Conservation (phyloP, 2,329 filamentous ascomycete species). For the Colletotrichum filicis region DNA sequence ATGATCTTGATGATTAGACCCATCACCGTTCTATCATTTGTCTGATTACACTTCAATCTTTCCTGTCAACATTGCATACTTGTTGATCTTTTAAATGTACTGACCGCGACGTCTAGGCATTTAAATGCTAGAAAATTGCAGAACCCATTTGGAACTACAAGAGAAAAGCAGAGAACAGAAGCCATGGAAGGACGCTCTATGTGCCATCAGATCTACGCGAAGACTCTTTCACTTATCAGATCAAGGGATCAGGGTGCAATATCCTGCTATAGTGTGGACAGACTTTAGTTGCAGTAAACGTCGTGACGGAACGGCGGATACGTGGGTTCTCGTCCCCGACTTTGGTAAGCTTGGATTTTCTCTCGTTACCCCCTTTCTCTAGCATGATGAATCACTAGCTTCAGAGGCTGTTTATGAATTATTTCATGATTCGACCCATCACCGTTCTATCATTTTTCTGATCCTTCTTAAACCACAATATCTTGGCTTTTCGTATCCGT, state of each 20-base stretch:
- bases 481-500: neutral
- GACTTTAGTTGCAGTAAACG: no score
- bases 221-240: no score
- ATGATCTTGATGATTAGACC: conserved; percentile 55
- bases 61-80: neutral
- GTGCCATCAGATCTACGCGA: no score
- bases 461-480: neutral
- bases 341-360: neutral
- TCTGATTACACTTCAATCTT: conserved; percentile 20
- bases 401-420: conserved; percentile 62
- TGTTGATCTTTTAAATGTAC: neutral
- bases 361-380: neutral
- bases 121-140: neutral
- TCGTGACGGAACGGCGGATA: no score
- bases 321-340: no score
- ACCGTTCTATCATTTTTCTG: conserved; percentile 44
- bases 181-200: no score
- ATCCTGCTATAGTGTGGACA: no score
- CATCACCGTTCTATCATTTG: conserved; percentile 45
- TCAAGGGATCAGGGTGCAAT: no score
- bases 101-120: neutral
- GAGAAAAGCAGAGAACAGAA: neutral
- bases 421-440: conserved; percentile 50
- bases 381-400: conserved; percentile 50
- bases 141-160: no score